These are phyloP conservation scores for Globomyces sp. DNA, from an alignment of 371 early-diverging fungal genomes.

Conservation along the genomic window DNA sequence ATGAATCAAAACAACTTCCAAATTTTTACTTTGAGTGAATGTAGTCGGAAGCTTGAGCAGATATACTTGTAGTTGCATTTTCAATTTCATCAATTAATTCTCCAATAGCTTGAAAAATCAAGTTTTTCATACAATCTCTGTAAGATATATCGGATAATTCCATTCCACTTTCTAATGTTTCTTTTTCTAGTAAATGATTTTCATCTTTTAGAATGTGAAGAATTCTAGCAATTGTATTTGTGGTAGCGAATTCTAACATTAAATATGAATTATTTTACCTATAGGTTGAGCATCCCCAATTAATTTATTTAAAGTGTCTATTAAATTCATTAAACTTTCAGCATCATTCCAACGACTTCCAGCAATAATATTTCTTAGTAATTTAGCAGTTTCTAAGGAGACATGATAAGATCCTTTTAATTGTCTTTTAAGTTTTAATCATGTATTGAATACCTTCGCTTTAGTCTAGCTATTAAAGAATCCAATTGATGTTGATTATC, in stretches of 20 bases:
- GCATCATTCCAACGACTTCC: slow-evolving; percentile 68
- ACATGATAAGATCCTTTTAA: slow-evolving; percentile 72
- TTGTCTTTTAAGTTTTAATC: slow-evolving; percentile 52
- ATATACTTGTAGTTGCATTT: slow-evolving; percentile 66
- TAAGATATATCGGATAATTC: slow-evolving; percentile 15
- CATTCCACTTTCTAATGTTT: slow-evolving; percentile 18
- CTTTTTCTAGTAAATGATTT: slow-evolving; percentile 31
- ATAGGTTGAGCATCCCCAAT: slow-evolving; percentile 81
- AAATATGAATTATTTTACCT: too few species aligned
- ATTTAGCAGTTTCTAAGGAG: slow-evolving; percentile 75
- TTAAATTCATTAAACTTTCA: slow-evolving; percentile 55
- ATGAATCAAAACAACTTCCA: neutral
- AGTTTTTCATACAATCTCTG: slow-evolving; percentile 12
- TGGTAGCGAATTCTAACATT: slow-evolving; percentile 72
- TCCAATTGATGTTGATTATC: slow-evolving; percentile 2
- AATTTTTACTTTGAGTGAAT: slow-evolving; percentile 81
- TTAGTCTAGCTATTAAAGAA: neutral
- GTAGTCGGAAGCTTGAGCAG: slow-evolving; percentile 77
- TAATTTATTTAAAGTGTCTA: slow-evolving; percentile 67
- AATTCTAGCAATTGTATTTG: slow-evolving; percentile 82
- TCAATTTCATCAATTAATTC: slow-evolving; percentile 85
- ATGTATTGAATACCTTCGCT: slow-evolving; percentile 5
- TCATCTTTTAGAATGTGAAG: slow-evolving; percentile 81
- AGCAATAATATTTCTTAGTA: slow-evolving; percentile 74
- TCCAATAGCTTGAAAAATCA: slow-evolving; percentile 75